Percentiles rank a stretch among this genome's conserved stretches.
These are phyloP conservation scores for Ceratobasidium sp. DNA, from an alignment of 1,284 basidiomycete species.

Conservation along the genomic window DNA sequence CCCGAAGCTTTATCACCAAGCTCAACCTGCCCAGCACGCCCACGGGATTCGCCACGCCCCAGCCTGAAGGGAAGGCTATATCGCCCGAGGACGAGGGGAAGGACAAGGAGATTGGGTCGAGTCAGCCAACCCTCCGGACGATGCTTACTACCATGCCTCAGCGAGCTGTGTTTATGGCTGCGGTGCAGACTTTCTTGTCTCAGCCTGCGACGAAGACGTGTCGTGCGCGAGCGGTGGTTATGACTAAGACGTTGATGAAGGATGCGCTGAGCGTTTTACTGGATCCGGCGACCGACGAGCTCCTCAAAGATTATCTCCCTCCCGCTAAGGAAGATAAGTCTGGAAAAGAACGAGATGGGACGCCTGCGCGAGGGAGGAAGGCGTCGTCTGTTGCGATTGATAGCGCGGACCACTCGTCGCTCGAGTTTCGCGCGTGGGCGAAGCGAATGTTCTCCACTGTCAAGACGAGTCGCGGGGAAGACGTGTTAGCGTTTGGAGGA, in stretches of 20 bases:
- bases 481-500: conserved; percentile 38
- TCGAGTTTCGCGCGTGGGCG: conserved; percentile 34
- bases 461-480: conserved; percentile 38
- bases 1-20: conserved; percentile 32
- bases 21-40: conserved; percentile 14
- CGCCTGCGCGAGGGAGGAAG: conserved; percentile 20
- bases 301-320: conserved; percentile 37
- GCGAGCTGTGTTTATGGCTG: conserved; percentile 19
- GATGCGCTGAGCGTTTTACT: conserved; percentile 34
- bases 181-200: conserved; percentile 21
- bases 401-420: conserved; percentile 29
- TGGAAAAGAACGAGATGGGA: conserved; percentile 25
- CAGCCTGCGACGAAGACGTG: conserved; percentile 13
- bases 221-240: conserved; percentile 29
- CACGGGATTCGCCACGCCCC: background rate
- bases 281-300: conserved; percentile 29
- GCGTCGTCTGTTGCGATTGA: conserved; percentile 1
- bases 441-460: conserved; percentile 42
- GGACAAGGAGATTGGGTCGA: conserved; percentile 27
- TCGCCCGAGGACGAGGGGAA: conserved; percentile 13
- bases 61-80: background rate
- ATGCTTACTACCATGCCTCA: conserved; percentile 36
- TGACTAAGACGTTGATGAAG: conserved; percentile 44
- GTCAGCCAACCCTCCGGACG: conserved; percentile 25
- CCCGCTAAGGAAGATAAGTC: conserved; percentile 22